These are phyloP conservation scores for Solanum aculeatissimum DNA, from an alignment of 305 asterid species.

Conservation along the genomic window DNA sequence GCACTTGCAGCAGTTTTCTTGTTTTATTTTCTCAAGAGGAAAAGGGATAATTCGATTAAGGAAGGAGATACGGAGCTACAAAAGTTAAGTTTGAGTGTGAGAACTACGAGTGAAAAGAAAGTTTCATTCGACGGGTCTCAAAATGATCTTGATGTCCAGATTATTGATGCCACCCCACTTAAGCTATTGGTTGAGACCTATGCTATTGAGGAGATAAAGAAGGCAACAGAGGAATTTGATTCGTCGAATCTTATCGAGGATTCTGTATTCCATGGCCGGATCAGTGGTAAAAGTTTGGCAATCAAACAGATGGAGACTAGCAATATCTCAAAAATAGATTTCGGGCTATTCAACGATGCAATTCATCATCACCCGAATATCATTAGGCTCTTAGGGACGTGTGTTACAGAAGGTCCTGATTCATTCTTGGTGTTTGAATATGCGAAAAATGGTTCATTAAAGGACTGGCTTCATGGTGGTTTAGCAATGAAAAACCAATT, in stretches of 20 bases:
- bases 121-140: conserved; percentile 71
- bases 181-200: conserved; percentile 39
- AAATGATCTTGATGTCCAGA: conserved; percentile 31
- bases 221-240: conserved; percentile 55
- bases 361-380: conserved; percentile 44
- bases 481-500: conserved; percentile 80
- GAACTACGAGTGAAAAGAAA: conserved; percentile 63
- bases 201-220: conserved; percentile 49
- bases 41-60: conserved; percentile 12
- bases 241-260: conserved; percentile 40
- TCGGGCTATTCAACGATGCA: conserved; percentile 23
- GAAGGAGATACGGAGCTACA: conserved; percentile 47
- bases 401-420: conserved; percentile 30
- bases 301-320: conserved; percentile 31
- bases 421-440: conserved; percentile 53
- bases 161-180: conserved; percentile 24
- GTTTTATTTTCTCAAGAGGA: conserved; percentile 19
- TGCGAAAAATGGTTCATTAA: conserved; percentile 58
- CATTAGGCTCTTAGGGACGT: conserved; percentile 44
- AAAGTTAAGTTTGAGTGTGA: conserved; percentile 49
- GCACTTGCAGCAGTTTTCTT: conserved; percentile 28
- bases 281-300: conserved; percentile 52
- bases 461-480: conserved; percentile 90
- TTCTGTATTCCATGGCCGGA: conserved; percentile 59
- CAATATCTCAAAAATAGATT: conserved; percentile 29